phyloP scores from a whole-genome alignment of 371 early-diverging fungal genomes.

The Fennellomyces sp. region DNA sequence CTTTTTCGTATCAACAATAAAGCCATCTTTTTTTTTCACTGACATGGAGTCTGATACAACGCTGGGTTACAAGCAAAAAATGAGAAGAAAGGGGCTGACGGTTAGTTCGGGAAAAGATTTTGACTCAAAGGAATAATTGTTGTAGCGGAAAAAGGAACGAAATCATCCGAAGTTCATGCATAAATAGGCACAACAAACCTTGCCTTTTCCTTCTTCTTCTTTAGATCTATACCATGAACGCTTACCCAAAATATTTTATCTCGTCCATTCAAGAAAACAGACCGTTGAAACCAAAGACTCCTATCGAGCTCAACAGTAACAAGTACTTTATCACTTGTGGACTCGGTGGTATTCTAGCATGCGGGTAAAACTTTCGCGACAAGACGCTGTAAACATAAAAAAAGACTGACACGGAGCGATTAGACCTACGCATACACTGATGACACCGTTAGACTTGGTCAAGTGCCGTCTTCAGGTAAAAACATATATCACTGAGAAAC shows the following conservation, averaged over 20 bases:
- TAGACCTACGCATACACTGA: constrained; percentile 54
- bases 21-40: too few species aligned
- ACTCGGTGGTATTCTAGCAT: constrained; percentile 62
- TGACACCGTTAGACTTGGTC: constrained; percentile 70
- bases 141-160: too few species aligned
- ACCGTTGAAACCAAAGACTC: neutral
- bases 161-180: neutral
- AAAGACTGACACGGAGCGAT: neutral
- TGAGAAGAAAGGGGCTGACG: too few species aligned
- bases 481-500: neutral
- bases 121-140: too few species aligned
- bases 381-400: neutral
- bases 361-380: constrained; percentile 33
- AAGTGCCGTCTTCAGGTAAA: constrained; percentile 65
- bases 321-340: constrained; percentile 46
- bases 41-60: too few species aligned
- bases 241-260: constrained; percentile 3
- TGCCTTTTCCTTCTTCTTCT: neutral
- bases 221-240: neutral
- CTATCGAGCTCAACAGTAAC: constrained; percentile 52
- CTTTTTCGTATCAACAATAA: too few species aligned
- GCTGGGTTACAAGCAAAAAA: too few species aligned
- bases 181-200: neutral
- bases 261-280: neutral
- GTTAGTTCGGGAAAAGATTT: too few species aligned